A percentile compares a stretch with the other conserved stretches of the same genome.
These are phyloP conservation scores for Stephania yunnanensis DNA, from an alignment of 164 flowering plant genomes.

Conservation along the genomic window DNA sequence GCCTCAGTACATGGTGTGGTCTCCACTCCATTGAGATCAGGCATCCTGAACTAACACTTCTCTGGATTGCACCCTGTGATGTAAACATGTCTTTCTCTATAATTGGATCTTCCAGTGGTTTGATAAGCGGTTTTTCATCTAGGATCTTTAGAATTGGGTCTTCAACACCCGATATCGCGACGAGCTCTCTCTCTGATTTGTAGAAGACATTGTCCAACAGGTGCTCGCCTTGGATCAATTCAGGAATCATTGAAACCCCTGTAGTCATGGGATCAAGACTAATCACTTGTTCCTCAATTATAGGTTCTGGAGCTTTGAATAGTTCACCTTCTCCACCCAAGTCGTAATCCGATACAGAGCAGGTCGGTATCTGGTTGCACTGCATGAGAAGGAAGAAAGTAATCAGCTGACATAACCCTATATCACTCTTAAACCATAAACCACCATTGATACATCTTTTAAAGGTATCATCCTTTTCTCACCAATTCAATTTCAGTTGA, in stretches of 20 bases:
- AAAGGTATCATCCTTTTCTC: no score
- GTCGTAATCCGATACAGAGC: slow-evolving; percentile 62
- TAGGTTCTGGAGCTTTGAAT: slow-evolving; percentile 78
- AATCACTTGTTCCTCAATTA: slow-evolving; percentile 57
- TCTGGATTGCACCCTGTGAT: slow-evolving; percentile 34
- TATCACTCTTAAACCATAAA: no score
- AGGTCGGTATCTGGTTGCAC: slow-evolving; percentile 39
- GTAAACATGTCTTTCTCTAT: slow-evolving; percentile 21
- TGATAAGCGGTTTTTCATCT: slow-evolving; percentile 38
- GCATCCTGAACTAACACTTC: slow-evolving; percentile 68
- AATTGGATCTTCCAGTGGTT: slow-evolving; percentile 26
- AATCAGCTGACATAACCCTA: background rate
- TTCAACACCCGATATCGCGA: slow-evolving; percentile 51
- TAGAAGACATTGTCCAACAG: slow-evolving; percentile 63
- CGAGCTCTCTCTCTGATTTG: slow-evolving; percentile 68
- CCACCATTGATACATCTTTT: no score
- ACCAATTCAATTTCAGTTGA: no score
- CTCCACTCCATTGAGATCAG: slow-evolving; percentile 66
- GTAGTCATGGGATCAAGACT: slow-evolving; percentile 58
- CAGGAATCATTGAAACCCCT: slow-evolving; percentile 67
- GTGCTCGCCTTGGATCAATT: slow-evolving; percentile 41
- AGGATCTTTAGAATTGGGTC: slow-evolving; percentile 37
- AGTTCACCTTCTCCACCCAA: slow-evolving; percentile 82
- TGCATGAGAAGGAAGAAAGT: slow-evolving; percentile 13
- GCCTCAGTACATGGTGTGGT: slow-evolving; percentile 36